Evolutionary conservation across 2,329 filamentous ascomycete genomes (phyloP).

Genomic region (Phoma herbarum): DNA sequence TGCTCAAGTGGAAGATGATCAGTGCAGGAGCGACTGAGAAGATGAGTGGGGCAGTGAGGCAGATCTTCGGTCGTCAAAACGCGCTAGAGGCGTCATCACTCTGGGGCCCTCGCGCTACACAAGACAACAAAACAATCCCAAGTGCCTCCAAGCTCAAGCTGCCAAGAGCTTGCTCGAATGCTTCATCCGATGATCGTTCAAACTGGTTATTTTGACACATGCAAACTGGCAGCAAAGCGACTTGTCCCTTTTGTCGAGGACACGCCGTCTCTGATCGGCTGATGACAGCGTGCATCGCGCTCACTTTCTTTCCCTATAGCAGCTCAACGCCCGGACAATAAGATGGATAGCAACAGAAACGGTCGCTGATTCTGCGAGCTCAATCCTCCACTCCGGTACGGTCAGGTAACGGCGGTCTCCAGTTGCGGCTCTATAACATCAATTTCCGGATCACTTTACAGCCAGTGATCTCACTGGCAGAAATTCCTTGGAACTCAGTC

Average conservation of each 20-base stretch:
- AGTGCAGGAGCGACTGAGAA: neutral
- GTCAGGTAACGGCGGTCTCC: neutral
- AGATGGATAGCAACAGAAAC: neutral
- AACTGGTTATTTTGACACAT: neutral
- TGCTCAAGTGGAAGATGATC: neutral
- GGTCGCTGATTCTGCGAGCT: too few relatives aligned
- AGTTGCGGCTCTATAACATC: slow-evolving; percentile 14
- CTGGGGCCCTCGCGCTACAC: neutral
- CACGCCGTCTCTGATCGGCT: neutral
- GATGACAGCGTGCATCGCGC: neutral
- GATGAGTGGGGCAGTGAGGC: neutral
- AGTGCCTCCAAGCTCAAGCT: neutral
- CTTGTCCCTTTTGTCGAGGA: neutral
- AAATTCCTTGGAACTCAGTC: slow-evolving; percentile 9
- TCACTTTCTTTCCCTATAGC: neutral
- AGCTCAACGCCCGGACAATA: neutral
- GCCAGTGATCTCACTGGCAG: neutral
- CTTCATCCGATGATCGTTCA: neutral
- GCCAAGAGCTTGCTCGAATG: neutral
- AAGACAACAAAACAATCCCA: neutral
- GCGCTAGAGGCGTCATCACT: neutral
- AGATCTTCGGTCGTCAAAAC: neutral
- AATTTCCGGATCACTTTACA: slow-evolving; percentile 11
- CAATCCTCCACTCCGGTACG: neutral
- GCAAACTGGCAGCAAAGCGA: neutral